These are phyloP conservation scores for Dipodascus albidus DNA, from an alignment of 805 yeast genomes.

Conservation along the genomic window DNA sequence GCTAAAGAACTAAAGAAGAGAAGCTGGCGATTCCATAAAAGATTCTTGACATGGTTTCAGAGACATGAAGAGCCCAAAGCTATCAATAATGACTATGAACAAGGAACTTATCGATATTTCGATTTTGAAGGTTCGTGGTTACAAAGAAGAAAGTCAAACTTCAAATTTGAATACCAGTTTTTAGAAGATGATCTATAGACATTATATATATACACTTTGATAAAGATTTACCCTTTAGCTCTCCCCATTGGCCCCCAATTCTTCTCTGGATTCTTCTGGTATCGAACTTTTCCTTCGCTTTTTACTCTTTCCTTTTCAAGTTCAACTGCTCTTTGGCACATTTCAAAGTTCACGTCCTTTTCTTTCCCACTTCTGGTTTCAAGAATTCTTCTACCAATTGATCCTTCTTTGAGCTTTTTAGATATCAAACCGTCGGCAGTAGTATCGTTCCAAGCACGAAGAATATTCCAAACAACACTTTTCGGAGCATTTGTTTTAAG, in stretches of 20 bases:
- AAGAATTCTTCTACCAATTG: not conserved
- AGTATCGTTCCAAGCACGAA: not conserved
- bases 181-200: constrained; percentile 30
- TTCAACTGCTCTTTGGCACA: not conserved
- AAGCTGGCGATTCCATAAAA: constrained; percentile 74
- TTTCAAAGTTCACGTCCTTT: not conserved
- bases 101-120: constrained; percentile 63
- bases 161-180: constrained; percentile 37
- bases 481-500: constrained; percentile 88
- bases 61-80: constrained; percentile 44
- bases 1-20: constrained; percentile 70
- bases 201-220: not conserved
- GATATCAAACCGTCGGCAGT: not conserved
- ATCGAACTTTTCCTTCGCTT: not conserved
- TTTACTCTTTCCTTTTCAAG: not conserved
- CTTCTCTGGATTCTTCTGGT: not conserved
- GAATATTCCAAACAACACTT: constrained; percentile 60
- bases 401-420: not conserved
- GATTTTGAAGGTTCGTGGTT: constrained; percentile 69
- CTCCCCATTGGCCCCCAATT: not conserved
- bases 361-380: not conserved
- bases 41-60: constrained; percentile 71
- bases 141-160: constrained; percentile 48
- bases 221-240: not conserved
- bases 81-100: constrained; percentile 32